A percentile compares a stretch with the other conserved stretches of the same genome.
Evolutionary conservation across 805 yeast species (phyloP).

Genomic region (Yamadazyma takamatsuzukensis): DNA sequence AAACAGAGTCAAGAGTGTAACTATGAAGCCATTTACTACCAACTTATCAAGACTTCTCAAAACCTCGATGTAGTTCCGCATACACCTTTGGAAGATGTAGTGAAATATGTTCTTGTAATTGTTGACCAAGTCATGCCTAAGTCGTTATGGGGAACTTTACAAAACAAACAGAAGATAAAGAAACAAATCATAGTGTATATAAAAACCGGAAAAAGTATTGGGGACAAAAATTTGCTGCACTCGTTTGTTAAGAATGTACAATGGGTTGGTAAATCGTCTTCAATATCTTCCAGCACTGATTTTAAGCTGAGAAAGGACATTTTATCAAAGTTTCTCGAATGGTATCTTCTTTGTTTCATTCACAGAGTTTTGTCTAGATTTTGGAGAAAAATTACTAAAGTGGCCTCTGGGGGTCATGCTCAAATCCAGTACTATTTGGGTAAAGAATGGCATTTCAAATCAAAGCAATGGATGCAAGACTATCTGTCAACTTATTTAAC

Average conservation of each 20-base stretch:
- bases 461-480: constrained; percentile 36
- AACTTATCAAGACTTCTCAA: too few relatives aligned
- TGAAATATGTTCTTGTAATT: constrained; percentile 39
- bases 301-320: constrained; percentile 30
- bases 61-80: neutral
- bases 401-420: constrained; percentile 3
- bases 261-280: constrained; percentile 49
- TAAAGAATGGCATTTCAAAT: constrained; percentile 49
- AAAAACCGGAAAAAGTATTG: constrained; percentile 4
- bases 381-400: constrained; percentile 8
- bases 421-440: constrained; percentile 48
- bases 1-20: constrained; percentile 4
- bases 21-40: constrained; percentile 2
- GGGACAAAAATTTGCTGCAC: neutral
- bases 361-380: constrained; percentile 4
- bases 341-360: constrained; percentile 54
- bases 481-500: constrained; percentile 41
- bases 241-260: constrained; percentile 1
- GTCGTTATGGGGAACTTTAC: constrained; percentile 48
- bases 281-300: constrained; percentile 38
- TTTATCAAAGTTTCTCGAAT: constrained; percentile 43
- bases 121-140: constrained; percentile 49
- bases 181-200: constrained; percentile 25
- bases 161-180: constrained; percentile 44
- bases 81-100: constrained; percentile 21